phyloP scores from a whole-genome alignment of 2,329 filamentous ascomycete species.

The Stagonosporopsis tanaceti region DNA sequence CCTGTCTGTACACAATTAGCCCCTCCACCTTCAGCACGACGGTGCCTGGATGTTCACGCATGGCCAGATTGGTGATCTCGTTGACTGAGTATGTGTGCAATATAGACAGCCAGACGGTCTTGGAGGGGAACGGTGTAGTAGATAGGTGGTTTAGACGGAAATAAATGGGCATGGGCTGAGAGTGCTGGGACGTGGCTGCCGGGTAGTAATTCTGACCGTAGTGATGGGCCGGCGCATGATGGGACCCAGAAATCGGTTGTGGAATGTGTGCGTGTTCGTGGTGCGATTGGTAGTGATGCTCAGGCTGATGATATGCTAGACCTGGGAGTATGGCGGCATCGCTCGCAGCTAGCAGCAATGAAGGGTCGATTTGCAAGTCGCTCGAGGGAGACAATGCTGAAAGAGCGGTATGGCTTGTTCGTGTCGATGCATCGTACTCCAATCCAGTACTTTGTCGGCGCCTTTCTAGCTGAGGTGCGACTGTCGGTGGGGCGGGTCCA shows the following conservation, averaged over 20 bases:
- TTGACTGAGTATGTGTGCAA: constrained; percentile 65
- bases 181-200: constrained; percentile 23
- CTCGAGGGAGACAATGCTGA: constrained; percentile 47
- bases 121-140: constrained; percentile 57
- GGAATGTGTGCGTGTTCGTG: constrained; percentile 47
- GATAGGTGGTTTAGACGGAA: constrained; percentile 75
- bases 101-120: constrained; percentile 71
- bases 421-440: constrained; percentile 7
- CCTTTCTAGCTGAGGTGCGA: constrained; percentile 36
- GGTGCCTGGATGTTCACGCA: constrained; percentile 67
- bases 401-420: constrained; percentile 23
- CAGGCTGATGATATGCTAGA: constrained; percentile 25
- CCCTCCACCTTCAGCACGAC: constrained; percentile 70
- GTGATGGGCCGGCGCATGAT: constrained; percentile 40
- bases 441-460: constrained; percentile 30
- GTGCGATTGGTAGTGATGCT: constrained; percentile 26
- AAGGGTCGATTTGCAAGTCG: constrained; percentile 70
- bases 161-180: constrained; percentile 65
- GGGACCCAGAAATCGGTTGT: constrained; percentile 23
- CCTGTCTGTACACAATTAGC: constrained; percentile 60
- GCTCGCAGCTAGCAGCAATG: constrained; percentile 66
- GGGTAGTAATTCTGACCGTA: constrained; percentile 24
- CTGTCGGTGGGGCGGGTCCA: constrained; percentile 48
- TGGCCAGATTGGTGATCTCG: constrained; percentile 70
- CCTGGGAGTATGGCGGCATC: constrained; percentile 52